Base-by-base conservation (phyloP, 208 protist genomes). In the Lotmaria passim region DNA sequence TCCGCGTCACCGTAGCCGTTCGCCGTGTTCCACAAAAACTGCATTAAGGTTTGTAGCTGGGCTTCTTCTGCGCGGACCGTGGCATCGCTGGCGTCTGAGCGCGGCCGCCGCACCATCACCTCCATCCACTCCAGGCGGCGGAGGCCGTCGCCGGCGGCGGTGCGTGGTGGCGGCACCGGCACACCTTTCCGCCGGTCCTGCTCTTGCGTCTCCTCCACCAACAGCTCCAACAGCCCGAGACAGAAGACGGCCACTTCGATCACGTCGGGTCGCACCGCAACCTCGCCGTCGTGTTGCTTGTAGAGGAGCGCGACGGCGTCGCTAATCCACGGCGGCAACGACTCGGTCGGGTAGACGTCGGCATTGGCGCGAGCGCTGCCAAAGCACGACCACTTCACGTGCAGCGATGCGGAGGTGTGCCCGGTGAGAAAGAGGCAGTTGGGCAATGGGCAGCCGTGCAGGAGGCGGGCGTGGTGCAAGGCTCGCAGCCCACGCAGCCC, bases 351-450 rank as follows among this genome's bases (percentile, higher is more conserved):
- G 50, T 88, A 85, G 14, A 34, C 10, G 10, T 63, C 57, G 0
- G 77, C 70, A 6, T 28, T 50, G 24, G 76, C 77, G 11, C 69
- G 62, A 14, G 83, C 71, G 41, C 38, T 71, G 44, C 87, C 87
- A 65, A 93, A 90, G 79, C 82, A 83, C 26, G 59, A 57, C 63
- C 86, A 75, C 68, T 90, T 89, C 46, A 77, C 80, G 52, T 72
- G 70, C 23, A 53, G n/a, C 30, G 21, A 12, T 4, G 60, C 47
- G 43, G 74, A 8, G 7, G 59, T 56, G 60, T 50, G 62, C n/a
- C 70, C 64, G 21, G 28, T 36, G 39, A 72, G 58, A 62, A 83
- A 90, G 43, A 90, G 47, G 47, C 81, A 88, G 52, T 67, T 71
- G 1, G 75, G 77, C 3, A 86, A 51, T 7, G 87, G 83, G 60